phyloP scores from a whole-genome alignment of 2,329 filamentous ascomycete genomes.

The Pseudopyricularia cyperi region DNA sequence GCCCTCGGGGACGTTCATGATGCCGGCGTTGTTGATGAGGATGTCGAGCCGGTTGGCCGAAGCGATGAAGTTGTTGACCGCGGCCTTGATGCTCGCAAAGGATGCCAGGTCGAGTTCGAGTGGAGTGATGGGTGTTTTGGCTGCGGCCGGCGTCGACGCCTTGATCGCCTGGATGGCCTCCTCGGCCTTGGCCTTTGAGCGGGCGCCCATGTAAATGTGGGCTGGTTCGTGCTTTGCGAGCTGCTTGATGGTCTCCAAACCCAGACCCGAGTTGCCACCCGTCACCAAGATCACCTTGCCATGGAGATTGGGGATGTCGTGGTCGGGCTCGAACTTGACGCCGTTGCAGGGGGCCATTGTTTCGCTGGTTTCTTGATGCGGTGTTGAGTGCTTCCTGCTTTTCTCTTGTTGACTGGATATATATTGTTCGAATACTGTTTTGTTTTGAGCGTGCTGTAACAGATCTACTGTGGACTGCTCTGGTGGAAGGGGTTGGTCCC shows the following conservation, averaged over 20 bases:
- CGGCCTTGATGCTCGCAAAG: slow-evolving; percentile 25
- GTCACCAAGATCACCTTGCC: slow-evolving; percentile 33
- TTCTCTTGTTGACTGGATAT: too few relatives aligned
- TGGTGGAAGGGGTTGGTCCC: too few relatives aligned
- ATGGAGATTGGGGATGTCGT: slow-evolving; percentile 22
- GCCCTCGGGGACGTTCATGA: slow-evolving; percentile 22
- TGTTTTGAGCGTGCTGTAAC: too few relatives aligned
- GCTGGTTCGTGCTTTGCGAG: slow-evolving; percentile 23
- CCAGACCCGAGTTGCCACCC: slow-evolving; percentile 34
- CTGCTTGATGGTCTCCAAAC: slow-evolving; percentile 28
- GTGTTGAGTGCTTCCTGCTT: too few relatives aligned
- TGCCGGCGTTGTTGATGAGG: slow-evolving; percentile 31
- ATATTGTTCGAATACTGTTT: too few relatives aligned
- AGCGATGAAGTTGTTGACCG: slow-evolving; percentile 21
- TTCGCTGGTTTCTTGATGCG: not conserved
- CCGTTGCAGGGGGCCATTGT: not conserved
- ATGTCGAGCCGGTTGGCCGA: slow-evolving; percentile 24
- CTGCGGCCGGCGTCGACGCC: slow-evolving; percentile 9
- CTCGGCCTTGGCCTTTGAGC: slow-evolving; percentile 21
- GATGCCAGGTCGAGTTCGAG: slow-evolving; percentile 31
- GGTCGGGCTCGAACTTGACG: slow-evolving; percentile 15
- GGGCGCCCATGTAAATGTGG: slow-evolving; percentile 19
- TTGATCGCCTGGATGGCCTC: slow-evolving; percentile 23
- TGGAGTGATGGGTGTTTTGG: slow-evolving; percentile 15
- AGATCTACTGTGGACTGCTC: too few relatives aligned